Percentiles rank a stretch among this genome's conserved stretches.
phyloP scores from a whole-genome alignment of 441 rosid species.

The Daphne laureola region DNA sequence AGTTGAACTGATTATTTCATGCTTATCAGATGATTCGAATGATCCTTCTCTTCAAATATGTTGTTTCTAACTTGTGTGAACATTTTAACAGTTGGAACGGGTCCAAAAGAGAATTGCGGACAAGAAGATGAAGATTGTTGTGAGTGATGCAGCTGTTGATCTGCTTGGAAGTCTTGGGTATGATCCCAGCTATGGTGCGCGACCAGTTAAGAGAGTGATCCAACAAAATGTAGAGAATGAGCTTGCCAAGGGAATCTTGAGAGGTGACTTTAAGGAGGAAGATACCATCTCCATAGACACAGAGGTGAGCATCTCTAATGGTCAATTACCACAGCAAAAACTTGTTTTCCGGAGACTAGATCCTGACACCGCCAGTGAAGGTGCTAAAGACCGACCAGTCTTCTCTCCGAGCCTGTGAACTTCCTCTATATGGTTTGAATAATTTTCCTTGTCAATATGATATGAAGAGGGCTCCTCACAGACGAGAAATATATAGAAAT shows the following conservation, averaged over 20 bases:
- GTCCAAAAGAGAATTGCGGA: slow-evolving; percentile 87
- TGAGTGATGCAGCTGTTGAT: slow-evolving; percentile 67
- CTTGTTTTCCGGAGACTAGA: slow-evolving; percentile 54
- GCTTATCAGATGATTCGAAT: background rate
- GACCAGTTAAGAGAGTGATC: slow-evolving; percentile 96
- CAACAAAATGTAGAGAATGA: slow-evolving; percentile 91
- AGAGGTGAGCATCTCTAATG: slow-evolving; percentile 59
- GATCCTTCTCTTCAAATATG: background rate
- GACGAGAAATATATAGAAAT: too few species aligned
- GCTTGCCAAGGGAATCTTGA: slow-evolving; percentile 89
- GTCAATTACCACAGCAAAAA: slow-evolving; percentile 80
- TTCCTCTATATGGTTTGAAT: too few species aligned
- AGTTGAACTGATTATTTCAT: too few species aligned
- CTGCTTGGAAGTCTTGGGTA: slow-evolving; percentile 87
- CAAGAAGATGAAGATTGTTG: slow-evolving; percentile 66
- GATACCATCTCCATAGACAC: slow-evolving; percentile 62
- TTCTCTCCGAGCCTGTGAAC: slow-evolving; percentile 21
- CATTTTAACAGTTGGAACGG: slow-evolving; percentile 63
- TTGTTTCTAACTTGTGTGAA: slow-evolving; percentile 1
- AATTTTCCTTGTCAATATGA: too few species aligned
- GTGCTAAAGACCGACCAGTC: slow-evolving; percentile 32
- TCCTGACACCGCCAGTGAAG: slow-evolving; percentile 14
- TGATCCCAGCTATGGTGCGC: slow-evolving; percentile 94
- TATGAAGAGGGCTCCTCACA: too few species aligned
- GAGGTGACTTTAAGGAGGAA: slow-evolving; percentile 86